These are phyloP conservation scores for Monilinia vaccinii-corymbosi DNA, from an alignment of 2,329 filamentous ascomycete species.

Conservation along the genomic window DNA sequence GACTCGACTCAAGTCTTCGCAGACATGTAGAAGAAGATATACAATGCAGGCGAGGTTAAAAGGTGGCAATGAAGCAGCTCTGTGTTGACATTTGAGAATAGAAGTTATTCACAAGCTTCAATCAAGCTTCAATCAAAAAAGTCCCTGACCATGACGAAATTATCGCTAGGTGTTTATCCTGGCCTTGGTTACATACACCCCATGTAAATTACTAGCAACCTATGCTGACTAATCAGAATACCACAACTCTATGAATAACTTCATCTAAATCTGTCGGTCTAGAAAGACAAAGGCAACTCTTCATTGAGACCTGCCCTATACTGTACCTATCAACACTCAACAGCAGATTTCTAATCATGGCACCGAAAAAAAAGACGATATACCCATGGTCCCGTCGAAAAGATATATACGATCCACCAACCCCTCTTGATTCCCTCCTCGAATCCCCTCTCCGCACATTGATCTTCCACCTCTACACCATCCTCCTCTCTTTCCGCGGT, in stretches of 20 bases:
- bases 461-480: conserved; percentile 51
- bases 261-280: not conserved
- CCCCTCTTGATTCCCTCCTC: conserved; percentile 53
- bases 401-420: conserved; percentile 26
- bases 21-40: not conserved
- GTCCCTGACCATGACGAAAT: conserved; percentile 2
- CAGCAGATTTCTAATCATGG: not conserved
- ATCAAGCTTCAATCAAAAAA: not conserved
- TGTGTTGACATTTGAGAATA: not conserved
- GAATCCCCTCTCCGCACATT: conserved; percentile 59
- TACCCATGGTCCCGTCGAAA: conserved; percentile 27
- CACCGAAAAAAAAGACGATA: conserved; percentile 12
- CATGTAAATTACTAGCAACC: no score
- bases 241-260: no score
- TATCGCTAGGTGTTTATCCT: not conserved
- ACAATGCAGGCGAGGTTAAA: not conserved
- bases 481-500: conserved; percentile 60
- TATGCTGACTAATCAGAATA: no score
- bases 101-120: not conserved
- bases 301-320: not conserved
- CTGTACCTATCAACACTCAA: not conserved
- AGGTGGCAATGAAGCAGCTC: conserved; percentile 13
- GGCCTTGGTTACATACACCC: not conserved
- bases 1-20: not conserved
- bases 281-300: not conserved